Evolutionary conservation across 148 eudicot species (phyloP), one percentile per base, ranked within the genome.

Genomic region (Rhododendron ovatum): DNA sequence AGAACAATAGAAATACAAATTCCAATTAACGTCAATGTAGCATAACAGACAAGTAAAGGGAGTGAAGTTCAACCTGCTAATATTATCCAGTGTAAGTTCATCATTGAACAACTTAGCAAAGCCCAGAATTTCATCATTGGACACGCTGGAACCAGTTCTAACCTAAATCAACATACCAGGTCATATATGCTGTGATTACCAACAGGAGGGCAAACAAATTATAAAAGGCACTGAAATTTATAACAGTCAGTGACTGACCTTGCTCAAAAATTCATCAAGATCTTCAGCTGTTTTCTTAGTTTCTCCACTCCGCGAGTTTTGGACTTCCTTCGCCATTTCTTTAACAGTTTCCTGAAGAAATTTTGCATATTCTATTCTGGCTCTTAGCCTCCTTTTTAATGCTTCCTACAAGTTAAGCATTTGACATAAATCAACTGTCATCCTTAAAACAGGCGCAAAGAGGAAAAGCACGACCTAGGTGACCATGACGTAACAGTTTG

Each of bases 321-420:
- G 95, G 33, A 95, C 99, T 92, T 96, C 99, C 89, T 94, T 94
- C 15, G 99, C 96, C 99, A 96, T 96, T 89, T 96, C 95, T 89
- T 90, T 92, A 61, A 93, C 96, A 30, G 98, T 96, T 13, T 93
- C 99, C 83, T 96, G 98, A 89, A 96, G 99, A 93, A 96, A 96
- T 84, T 94, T 96, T 43, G 99, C 99, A 89, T 96, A 95, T 86
- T 96, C 99, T 86, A 95, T 96, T 88, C 99, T 92, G 81, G 99
- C 99, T 84, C 88, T 91, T 53, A 96, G 92, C 88, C 88, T 94
- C 91, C 94, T 89, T 91, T 92, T 95, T 85, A 96, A 85, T 79
- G 92, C 95, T 85, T 96, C 98, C 98, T 96, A 73, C 82, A 84
- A 86, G 78, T 84, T 67, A 84, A 78, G 53, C 78, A 85, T 74